A percentile compares a stretch with the other conserved stretches of the same genome.
phyloP scores from a whole-genome alignment of 176 grass and related monocot species.

The Rhynchospora tenuis region DNA sequence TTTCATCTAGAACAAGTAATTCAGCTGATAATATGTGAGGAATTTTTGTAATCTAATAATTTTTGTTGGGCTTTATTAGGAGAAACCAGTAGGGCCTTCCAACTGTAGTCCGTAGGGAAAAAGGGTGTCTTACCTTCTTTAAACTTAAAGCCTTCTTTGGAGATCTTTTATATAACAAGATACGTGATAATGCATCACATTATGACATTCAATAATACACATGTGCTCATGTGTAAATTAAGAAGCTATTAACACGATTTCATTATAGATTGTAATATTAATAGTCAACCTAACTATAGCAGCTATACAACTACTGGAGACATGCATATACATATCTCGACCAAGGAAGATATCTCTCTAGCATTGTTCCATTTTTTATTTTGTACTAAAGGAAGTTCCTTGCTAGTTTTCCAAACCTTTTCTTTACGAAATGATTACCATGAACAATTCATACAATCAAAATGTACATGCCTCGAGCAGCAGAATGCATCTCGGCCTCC shows the following conservation, averaged over 20 bases:
- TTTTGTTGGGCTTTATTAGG: neutral
- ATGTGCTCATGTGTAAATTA: neutral
- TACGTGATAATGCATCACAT: neutral
- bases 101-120: neutral
- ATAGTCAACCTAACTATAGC: neutral
- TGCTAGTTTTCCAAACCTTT: neutral
- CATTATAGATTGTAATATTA: slow-evolving; percentile 7
- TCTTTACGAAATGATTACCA: neutral
- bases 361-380: neutral
- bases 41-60: neutral
- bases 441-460: neutral
- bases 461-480: neutral
- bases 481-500: neutral
- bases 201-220: neutral
- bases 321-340: neutral
- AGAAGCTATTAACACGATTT: neutral
- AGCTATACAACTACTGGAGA: neutral
- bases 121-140: neutral
- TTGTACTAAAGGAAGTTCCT: neutral
- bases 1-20: neutral
- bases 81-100: neutral
- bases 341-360: neutral
- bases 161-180: neutral
- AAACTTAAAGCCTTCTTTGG: neutral
- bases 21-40: neutral